Evolutionary conservation across 2,329 filamentous ascomycete genomes (phyloP), one percentile per base, ranked within the genome.

Genomic region (Emericellopsis atlantica): DNA sequence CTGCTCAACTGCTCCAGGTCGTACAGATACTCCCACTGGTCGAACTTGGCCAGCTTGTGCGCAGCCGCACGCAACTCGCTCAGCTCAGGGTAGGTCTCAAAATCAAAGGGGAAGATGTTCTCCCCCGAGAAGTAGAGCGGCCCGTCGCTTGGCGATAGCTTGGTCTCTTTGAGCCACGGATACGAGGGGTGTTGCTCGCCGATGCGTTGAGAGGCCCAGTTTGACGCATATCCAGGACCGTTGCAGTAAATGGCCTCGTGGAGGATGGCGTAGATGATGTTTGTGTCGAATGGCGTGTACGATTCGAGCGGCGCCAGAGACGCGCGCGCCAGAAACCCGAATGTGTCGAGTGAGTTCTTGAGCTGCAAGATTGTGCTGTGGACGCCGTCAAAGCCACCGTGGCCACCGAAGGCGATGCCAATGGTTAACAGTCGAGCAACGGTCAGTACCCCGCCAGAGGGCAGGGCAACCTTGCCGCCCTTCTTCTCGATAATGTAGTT

Each of bases 171-270:
- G 8, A 77, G 62, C 77, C 76, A 80, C 29, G 59, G 49, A 48
- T 70, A 80, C 24, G 63, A 49, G 3, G 60, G 52, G 5, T 71
- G 53, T 11, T 53, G 45, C 47, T 69, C 59, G 48, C 81, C 69
- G 40, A 88, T 62, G 3, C 79, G 70, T 32, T 81, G 66, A 2
- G 84, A 83, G 6, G 86, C 79, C 88, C 88, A 95, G 43, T 76
- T 35, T 4, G 32, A 35, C 8, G 76, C 68, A 29, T 71, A 56
- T 7, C 69, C 66, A 4, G 67, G 74, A 45, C 76, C 74, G 58
- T 84, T 76, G 57, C 83, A 90, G 66, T 95, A 96, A 49, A 89
- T 81, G 7, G 84, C 71, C 60, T 96, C 90, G 55, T 96, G 90
- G 3, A 95, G 65, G 32, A 95, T 68, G 21, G 84, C 82, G 56